phyloP scores from a whole-genome alignment of 2,329 filamentous ascomycete genomes.

The Grosmannia serpens region DNA sequence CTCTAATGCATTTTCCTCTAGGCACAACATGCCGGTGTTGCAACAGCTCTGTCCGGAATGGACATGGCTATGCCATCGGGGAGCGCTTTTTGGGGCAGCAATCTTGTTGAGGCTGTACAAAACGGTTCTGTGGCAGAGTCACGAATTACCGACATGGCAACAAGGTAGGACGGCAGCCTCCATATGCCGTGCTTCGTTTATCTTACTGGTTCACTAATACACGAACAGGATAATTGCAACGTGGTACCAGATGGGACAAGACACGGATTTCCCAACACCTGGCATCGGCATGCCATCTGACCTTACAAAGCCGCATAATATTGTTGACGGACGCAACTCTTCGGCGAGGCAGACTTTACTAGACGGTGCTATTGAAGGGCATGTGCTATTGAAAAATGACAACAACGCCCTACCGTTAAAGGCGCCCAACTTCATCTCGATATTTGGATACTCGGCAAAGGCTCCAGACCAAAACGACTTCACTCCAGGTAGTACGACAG shows the following conservation, averaged over 20 bases:
- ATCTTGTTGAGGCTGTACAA: conserved; percentile 45
- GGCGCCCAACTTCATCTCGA: conserved; percentile 36
- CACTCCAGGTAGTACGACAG: conserved; percentile 22
- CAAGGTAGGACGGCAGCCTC: conserved; percentile 9
- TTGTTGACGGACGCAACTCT: conserved; percentile 43
- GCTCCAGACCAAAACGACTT: conserved; percentile 29
- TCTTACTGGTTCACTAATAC: neutral
- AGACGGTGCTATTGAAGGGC: conserved; percentile 49
- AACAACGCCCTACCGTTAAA: conserved; percentile 43
- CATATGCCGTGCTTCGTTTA: neutral
- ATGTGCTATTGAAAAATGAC: conserved; percentile 52
- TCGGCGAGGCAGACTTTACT: conserved; percentile 29
- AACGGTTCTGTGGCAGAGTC: conserved; percentile 46
- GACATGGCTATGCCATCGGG: conserved; percentile 58
- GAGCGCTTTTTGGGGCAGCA: conserved; percentile 31
- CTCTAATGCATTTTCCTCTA: neutral
- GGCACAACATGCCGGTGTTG: conserved; percentile 54
- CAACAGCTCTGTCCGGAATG: conserved; percentile 50
- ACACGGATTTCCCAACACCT: conserved; percentile 31
- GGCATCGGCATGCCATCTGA: conserved; percentile 40
- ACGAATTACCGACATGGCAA: conserved; percentile 29
- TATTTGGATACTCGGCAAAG: conserved; percentile 51
- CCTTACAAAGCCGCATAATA: conserved; percentile 35
- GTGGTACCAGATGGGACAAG: conserved; percentile 45
- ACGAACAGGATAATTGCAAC: conserved; percentile 33